Percentiles rank a stretch among this genome's conserved stretches.
Evolutionary conservation across 108 stramenopile species (phyloP).

Genomic region (Nitzschia putrida): DNA sequence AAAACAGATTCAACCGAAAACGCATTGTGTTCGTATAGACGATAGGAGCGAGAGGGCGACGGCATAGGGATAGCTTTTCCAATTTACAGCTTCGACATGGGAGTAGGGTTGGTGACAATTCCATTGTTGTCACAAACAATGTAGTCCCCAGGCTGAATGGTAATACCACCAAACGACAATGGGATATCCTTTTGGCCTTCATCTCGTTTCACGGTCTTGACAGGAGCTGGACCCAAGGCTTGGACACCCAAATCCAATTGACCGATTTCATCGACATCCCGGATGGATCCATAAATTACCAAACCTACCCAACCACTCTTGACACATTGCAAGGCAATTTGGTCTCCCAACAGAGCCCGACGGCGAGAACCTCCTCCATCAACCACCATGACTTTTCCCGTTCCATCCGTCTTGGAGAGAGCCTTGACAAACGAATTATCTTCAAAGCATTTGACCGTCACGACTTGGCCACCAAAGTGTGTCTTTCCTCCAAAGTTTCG

Average conservation of each 20-base stretch:
- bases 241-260: conserved; percentile 62
- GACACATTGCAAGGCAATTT: conserved; percentile 54
- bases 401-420: conserved; percentile 47
- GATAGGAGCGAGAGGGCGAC: too few relatives aligned
- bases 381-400: conserved; percentile 61
- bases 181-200: conserved; percentile 35
- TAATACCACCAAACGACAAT: conserved; percentile 32
- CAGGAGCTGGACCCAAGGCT: conserved; percentile 67
- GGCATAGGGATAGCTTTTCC: too few relatives aligned
- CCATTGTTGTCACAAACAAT: conserved; percentile 42
- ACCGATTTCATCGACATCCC: conserved; percentile 67
- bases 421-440: conserved; percentile 66
- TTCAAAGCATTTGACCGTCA: conserved; percentile 74
- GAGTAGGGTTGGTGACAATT: conserved; percentile 25
- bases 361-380: conserved; percentile 68
- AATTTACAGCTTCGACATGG: background rate
- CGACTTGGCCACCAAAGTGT: conserved; percentile 56
- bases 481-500: conserved; percentile 50
- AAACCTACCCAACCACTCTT: conserved; percentile 65
- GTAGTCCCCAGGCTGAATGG: conserved; percentile 25
- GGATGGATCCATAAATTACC: conserved; percentile 72
- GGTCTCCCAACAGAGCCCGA: conserved; percentile 67
- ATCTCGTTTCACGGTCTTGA: conserved; percentile 55
- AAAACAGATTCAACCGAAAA: too few relatives aligned
- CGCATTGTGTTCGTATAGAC: too few relatives aligned